Evolutionary conservation across 495 filamentous ascomycete genomes (phyloP), one percentile per base, ranked within the genome.

Genomic region (Penicillium soppii): DNA sequence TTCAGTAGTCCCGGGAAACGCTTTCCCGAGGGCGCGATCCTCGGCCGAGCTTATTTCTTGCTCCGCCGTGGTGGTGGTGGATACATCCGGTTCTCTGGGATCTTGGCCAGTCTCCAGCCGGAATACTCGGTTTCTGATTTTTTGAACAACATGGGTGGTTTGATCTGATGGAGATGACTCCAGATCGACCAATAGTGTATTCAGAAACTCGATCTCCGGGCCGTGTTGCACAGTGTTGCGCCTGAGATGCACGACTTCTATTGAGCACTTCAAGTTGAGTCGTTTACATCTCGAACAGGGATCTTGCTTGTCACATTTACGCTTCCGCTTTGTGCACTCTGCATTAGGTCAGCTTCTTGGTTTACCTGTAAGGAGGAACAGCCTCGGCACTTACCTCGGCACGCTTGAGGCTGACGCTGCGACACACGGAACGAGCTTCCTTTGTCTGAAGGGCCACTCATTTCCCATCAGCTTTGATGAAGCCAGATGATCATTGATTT

Each of bases 281-380:
- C 63, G 58, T 38, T 59, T 43, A 21, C 66, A 68, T 37, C 66
- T 57, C 13, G 66, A 57, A 29, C 66, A 68, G 0, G 66, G 66
- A 26, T 59, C 53, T 29, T 66, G 56, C 37, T 68, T 66, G 45
- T 66, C 63, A 46, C 66, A 66, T 47, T 68, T 66, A 20, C 66
- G 53, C 33, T 68, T 68, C 12, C 61, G 56, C 43, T 59, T 68
- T 13, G 63, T 65, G 37, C 66, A 68, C 45, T 68, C 63, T 68
- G 53, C 12, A 33, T 17, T 20, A 5, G 36, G 29, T 57, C 45
- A 62, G 35, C 45, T 13, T 29, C 7, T 13, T 36, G 38, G 29
- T 29, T 40, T 16, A 43, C 33, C 9, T n/a, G 30, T 5, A 25
- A 26, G 8, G 15, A 9, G 21, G 35, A 36, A 44, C 26, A 35